Conservation (phyloP, 495 filamentous ascomycete genomes). For the Chaetomium tenue region DNA sequence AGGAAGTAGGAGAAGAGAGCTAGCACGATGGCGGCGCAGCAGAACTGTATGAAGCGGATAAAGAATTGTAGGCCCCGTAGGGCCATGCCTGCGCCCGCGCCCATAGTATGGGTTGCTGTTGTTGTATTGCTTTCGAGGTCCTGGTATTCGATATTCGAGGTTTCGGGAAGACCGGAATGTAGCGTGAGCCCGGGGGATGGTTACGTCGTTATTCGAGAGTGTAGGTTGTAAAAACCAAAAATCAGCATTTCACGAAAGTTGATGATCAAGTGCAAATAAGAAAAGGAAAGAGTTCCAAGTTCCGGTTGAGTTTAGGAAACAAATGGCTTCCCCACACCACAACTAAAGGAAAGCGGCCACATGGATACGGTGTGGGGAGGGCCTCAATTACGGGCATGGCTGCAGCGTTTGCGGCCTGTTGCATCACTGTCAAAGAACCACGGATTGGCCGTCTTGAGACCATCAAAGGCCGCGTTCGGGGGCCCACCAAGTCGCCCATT, state of each 20-base stretch:
- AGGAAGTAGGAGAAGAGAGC: slow-evolving; percentile 80
- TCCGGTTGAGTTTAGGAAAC: slow-evolving; percentile 10
- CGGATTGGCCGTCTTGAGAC: background rate
- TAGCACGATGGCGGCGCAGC: slow-evolving; percentile 67
- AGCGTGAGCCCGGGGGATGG: background rate
- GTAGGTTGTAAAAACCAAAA: background rate
- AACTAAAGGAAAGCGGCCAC: background rate
- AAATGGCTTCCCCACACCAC: slow-evolving; percentile 2
- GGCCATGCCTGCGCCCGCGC: slow-evolving; percentile 50
- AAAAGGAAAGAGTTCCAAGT: background rate
- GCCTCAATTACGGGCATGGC: background rate
- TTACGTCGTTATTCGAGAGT: background rate
- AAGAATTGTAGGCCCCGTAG: slow-evolving; percentile 62
- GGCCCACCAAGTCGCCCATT: background rate
- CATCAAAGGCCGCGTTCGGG: background rate
- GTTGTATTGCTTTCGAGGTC: background rate
- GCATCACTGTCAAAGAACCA: slow-evolving; percentile 21
- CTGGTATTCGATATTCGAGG: background rate
- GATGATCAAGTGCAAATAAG: background rate
- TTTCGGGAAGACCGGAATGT: background rate
- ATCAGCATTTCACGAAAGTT: slow-evolving; percentile 1
- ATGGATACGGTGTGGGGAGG: slow-evolving; percentile 2
- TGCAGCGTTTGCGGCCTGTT: slow-evolving; percentile 19
- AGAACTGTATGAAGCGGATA: slow-evolving; percentile 68
- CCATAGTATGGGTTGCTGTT: slow-evolving; percentile 32